Evolutionary conservation across 2,329 filamentous ascomycete genomes (phyloP).

Genomic region (Paramyrothecium roridum): DNA sequence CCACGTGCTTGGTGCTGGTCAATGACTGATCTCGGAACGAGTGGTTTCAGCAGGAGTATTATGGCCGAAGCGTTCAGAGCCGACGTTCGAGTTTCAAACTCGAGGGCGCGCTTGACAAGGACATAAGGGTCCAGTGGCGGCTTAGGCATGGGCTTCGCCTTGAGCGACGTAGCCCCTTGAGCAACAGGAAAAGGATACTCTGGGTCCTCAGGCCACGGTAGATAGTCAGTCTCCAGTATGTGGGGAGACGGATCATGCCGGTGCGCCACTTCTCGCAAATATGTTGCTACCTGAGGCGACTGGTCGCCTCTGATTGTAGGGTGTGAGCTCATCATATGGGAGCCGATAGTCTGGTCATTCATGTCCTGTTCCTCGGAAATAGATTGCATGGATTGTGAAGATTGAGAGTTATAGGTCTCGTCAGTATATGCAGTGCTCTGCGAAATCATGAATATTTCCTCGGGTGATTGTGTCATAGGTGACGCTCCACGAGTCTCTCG

Average conservation of each 20-base stretch:
- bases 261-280: background rate
- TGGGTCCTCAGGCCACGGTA: constrained; percentile 56
- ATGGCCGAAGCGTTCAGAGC: constrained; percentile 60
- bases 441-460: constrained; percentile 41
- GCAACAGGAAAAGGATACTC: constrained; percentile 45
- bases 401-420: constrained; percentile 26
- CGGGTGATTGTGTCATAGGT: constrained; percentile 25
- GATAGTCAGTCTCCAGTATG: constrained; percentile 55
- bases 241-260: constrained; percentile 35
- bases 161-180: background rate
- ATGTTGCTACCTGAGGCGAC: background rate
- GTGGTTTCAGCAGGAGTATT: constrained; percentile 54
- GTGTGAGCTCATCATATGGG: constrained; percentile 1
- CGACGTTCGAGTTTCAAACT: constrained; percentile 54
- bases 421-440: constrained; percentile 40
- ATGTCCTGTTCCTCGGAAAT: constrained; percentile 15
- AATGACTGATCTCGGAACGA: constrained; percentile 52
- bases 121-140: constrained; percentile 53
- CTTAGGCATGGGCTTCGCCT: constrained; percentile 4
- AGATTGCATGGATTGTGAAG: constrained; percentile 23
- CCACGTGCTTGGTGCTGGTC: constrained; percentile 53
- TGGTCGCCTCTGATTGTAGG: constrained; percentile 9
- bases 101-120: constrained; percentile 49
- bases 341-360: constrained; percentile 2
- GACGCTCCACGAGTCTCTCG: background rate